Percentiles rank a stretch among this genome's conserved stretches.
These are phyloP conservation scores for Phytopythium vexans DNA, from an alignment of 352 stramenopile species.

Conservation along the genomic window DNA sequence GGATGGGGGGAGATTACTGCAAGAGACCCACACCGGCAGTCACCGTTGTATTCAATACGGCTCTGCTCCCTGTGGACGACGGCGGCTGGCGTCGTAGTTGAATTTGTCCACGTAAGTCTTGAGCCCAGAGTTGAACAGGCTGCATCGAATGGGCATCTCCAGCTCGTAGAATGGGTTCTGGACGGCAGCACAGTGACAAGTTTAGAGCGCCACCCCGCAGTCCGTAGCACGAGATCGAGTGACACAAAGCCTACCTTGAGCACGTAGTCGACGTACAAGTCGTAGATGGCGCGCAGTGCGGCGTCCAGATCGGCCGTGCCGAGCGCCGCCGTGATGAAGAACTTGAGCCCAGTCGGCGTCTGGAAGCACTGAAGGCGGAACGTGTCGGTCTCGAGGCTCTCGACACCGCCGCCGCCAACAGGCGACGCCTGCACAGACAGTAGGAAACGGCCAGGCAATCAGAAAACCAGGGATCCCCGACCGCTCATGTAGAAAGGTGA, in stretches of 20 bases:
- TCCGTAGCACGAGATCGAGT: no score
- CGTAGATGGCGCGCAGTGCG: constrained; percentile 88
- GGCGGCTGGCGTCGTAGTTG: constrained; percentile 59
- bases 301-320: constrained; percentile 81
- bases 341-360: constrained; percentile 91
- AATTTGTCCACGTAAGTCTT: constrained; percentile 88
- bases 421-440: constrained; percentile 55
- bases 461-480: background rate
- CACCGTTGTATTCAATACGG: background rate
- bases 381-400: constrained; percentile 90
- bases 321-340: constrained; percentile 91
- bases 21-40: no score
- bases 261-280: constrained; percentile 95
- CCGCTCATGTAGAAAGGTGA: background rate
- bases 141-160: constrained; percentile 94
- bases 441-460: background rate
- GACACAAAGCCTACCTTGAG: constrained; percentile 91
- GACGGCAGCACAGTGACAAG: background rate
- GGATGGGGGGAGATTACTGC: no score
- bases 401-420: constrained; percentile 84
- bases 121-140: constrained; percentile 88
- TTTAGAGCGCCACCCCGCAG: no score
- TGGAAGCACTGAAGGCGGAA: constrained; percentile 93
- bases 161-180: constrained; percentile 95
- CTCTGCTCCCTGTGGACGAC: constrained; percentile 37